phyloP scores from a whole-genome alignment of 2,329 filamentous ascomycete genomes.

The Claviceps sp. region DNA sequence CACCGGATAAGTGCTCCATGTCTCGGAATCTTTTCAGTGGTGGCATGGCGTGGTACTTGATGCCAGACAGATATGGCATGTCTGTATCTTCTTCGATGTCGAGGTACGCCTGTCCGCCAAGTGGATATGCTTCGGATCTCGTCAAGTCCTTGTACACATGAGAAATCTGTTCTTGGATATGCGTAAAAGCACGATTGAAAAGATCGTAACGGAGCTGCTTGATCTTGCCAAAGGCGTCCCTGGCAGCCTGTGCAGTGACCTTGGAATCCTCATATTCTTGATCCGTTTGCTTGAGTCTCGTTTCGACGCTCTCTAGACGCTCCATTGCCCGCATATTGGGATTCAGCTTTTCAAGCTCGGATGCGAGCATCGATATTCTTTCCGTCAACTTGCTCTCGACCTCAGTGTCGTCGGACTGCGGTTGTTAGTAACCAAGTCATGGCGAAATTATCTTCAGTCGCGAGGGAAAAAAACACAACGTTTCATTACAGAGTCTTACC shows the following conservation, averaged over 20 bases:
- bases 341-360: slow-evolving; percentile 83
- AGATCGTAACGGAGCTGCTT: slow-evolving; percentile 75
- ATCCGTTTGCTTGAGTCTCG: slow-evolving; percentile 70
- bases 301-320: slow-evolving; percentile 73
- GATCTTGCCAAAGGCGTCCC: slow-evolving; percentile 70
- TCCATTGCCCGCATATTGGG: slow-evolving; percentile 96
- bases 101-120: slow-evolving; percentile 81
- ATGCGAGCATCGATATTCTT: slow-evolving; percentile 58
- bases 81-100: slow-evolving; percentile 91
- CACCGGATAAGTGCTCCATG: slow-evolving; percentile 95
- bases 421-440: slow-evolving; percentile 15
- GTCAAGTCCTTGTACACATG: slow-evolving; percentile 94
- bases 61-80: slow-evolving; percentile 85
- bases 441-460: not conserved
- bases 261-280: slow-evolving; percentile 82
- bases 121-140: slow-evolving; percentile 74
- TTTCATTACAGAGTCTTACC: slow-evolving; percentile 32
- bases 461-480: no score
- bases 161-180: slow-evolving; percentile 90
- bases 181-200: slow-evolving; percentile 88
- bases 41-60: slow-evolving; percentile 98
- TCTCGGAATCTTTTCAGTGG: slow-evolving; percentile 96
- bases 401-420: slow-evolving; percentile 58
- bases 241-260: slow-evolving; percentile 56
- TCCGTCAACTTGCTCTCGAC: slow-evolving; percentile 67